phyloP scores from a whole-genome alignment of 2,329 filamentous ascomycete species.

The Cytospora paraplurivora region DNA sequence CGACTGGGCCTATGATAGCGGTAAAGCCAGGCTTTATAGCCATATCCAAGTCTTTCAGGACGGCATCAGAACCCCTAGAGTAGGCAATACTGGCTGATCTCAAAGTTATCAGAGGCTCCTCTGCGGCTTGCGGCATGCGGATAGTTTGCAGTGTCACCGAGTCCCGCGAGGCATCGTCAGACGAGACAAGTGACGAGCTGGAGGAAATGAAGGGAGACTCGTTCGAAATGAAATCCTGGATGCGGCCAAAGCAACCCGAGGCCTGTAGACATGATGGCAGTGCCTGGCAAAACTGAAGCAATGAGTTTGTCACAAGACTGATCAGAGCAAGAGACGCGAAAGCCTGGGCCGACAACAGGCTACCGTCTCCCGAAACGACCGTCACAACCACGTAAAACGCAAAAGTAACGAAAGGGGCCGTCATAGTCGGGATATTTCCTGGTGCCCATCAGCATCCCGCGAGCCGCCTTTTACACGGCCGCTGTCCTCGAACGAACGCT shows the following conservation, averaged over 20 bases:
- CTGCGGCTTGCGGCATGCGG: neutral
- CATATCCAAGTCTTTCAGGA: neutral
- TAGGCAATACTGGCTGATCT: neutral
- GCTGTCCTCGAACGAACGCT: too few relatives aligned
- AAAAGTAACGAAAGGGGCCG: conserved; percentile 34
- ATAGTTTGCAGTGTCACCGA: too few relatives aligned
- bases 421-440: conserved; percentile 11
- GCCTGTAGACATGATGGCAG: conserved; percentile 29
- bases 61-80: neutral
- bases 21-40: neutral
- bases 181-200: too few relatives aligned
- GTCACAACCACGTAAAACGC: conserved; percentile 34
- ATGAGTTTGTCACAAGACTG: conserved; percentile 28
- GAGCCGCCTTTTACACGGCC: too few relatives aligned
- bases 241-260: conserved; percentile 32
- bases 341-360: conserved; percentile 28
- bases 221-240: conserved; percentile 29
- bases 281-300: conserved; percentile 30
- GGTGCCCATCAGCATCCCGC: too few relatives aligned
- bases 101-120: conserved; percentile 11
- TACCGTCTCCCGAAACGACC: conserved; percentile 23
- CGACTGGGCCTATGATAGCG: conserved; percentile 29
- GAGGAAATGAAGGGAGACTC: too few relatives aligned
- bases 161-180: too few relatives aligned
- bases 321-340: conserved; percentile 33